Conservation (phyloP, 192 early-diverging fungal species). For the Backusella sp. region DNA sequence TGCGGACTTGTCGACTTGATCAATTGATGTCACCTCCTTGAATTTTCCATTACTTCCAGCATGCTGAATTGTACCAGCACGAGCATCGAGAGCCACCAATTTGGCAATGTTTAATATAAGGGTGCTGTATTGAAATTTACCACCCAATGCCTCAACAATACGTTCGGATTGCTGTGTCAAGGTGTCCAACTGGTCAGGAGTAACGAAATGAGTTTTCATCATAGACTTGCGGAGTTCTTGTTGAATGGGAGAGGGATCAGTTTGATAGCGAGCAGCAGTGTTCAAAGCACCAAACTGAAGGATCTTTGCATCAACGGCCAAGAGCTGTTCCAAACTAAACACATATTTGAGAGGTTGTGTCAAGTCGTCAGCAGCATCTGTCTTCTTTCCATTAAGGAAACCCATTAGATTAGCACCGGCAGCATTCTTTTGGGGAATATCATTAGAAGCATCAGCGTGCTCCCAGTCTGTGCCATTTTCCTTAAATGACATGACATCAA, state of each 20-base stretch:
- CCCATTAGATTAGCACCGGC: background rate
- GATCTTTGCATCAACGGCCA: background rate
- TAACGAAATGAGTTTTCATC: conserved; percentile 1
- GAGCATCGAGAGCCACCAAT: conserved; percentile 10
- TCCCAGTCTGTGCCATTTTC: conserved; percentile 18
- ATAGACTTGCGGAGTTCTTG: background rate
- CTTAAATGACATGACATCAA: conserved; percentile 11
- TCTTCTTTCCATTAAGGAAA: background rate
- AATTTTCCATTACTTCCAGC: background rate
- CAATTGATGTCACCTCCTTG: conserved; percentile 1
- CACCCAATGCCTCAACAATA: conserved; percentile 11
- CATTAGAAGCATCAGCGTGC: background rate
- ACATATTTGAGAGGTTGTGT: conserved; percentile 12
- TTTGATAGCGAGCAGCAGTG: background rate
- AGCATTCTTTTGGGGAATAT: background rate
- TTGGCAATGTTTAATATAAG: conserved; percentile 11
- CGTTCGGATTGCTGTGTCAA: background rate
- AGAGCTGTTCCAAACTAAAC: background rate
- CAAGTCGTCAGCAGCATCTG: background rate
- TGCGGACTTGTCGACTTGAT: background rate
- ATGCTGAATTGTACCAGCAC: background rate
- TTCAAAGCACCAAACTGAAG: conserved; percentile 21
- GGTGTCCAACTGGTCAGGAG: background rate
- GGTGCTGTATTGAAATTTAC: background rate
- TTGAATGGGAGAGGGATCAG: background rate